These are phyloP conservation scores for Dioszegia aurantiaca DNA, from an alignment of 768 basidiomycete genomes.

Conservation along the genomic window DNA sequence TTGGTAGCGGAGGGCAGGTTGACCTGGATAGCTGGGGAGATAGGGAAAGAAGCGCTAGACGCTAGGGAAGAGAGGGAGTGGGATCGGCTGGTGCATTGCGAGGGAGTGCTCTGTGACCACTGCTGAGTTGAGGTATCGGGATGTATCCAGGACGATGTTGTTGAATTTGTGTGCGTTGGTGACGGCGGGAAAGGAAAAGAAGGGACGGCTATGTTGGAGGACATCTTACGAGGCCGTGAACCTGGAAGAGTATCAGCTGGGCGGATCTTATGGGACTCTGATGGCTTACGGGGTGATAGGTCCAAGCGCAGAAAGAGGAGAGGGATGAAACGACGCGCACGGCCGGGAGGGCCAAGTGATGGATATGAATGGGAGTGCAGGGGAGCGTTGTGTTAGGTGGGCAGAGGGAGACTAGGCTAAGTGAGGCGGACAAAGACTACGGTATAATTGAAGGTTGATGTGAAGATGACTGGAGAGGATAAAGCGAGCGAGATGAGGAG, in stretches of 20 bases:
- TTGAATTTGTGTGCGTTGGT: conserved; percentile 8
- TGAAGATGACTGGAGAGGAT: too few relatives aligned
- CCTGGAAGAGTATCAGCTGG: too few relatives aligned
- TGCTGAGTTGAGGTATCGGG: background rate
- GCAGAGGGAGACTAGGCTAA: too few relatives aligned
- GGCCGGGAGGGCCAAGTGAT: background rate
- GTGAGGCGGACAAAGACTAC: too few relatives aligned
- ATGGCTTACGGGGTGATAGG: background rate
- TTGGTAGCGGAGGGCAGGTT: background rate
- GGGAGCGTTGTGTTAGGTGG: too few relatives aligned
- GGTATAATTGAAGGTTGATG: too few relatives aligned
- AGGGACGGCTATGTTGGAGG: conserved; percentile 12
- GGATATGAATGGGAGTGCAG: background rate
- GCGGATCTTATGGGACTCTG: too few relatives aligned
- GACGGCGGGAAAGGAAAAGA: conserved; percentile 18
- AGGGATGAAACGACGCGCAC: background rate
- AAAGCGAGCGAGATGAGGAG: too few relatives aligned
- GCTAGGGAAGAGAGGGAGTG: conserved; percentile 3
- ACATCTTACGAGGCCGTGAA: too few relatives aligned
- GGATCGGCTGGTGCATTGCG: conserved; percentile 4
- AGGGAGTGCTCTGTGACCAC: background rate
- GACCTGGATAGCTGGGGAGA: conserved; percentile 4
- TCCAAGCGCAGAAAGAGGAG: background rate
- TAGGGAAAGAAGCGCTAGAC: conserved; percentile 8
- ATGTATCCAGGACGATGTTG: conserved; percentile 1